Evolutionary conservation across 2,329 filamentous ascomycete species (phyloP), one percentile per base, ranked within the genome.

Genomic region (Mycosphaerelloides madeirae): DNA sequence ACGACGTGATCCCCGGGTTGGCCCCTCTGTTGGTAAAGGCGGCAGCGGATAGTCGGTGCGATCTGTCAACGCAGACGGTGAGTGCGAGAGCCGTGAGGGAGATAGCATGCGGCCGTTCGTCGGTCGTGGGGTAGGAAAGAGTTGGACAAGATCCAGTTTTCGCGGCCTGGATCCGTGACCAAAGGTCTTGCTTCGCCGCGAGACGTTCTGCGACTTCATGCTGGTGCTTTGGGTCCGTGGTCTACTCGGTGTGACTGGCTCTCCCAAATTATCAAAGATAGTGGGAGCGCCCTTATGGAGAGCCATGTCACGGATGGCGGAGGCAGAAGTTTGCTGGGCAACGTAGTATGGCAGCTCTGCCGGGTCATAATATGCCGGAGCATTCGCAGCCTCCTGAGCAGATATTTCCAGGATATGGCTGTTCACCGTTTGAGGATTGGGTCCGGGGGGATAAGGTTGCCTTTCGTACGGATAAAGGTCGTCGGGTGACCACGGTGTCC

Each of bases 291-390:
- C 67, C 57, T 69, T 68, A 42, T 65, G 57, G 36, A 70, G 52
- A 7, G 65, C 68, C 61, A 65, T 67, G 41, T 72, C 69, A 35
- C 68, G 64, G 69, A 65, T 32, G 71, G 72, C 33, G 64, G 64
- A 16, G 68, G 70, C 3, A 68, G 70, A 46, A 18, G 38, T 8
- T 57, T 72, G 69, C 0, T 69, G 70, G 25, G 28, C n/a, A 12
- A 72, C 63, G 34, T 61, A 57, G 20, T 67, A 54, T 8, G 70
- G 68, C 25, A 64, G 65, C 36, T 49, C 65, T 32, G 65, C 60
- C 25, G 69, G 52, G 41, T 72, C 68, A 56, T 72, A 70, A 50
- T 69, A 65, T 25, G 68, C 69, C 41, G 63, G 66, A 54, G 69
- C 58, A 28, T 67, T 69, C 8, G 64, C 22, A 9, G 56, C 53